Evolutionary conservation across 805 yeast genomes (phyloP).

Genomic region (Starmerella floris): DNA sequence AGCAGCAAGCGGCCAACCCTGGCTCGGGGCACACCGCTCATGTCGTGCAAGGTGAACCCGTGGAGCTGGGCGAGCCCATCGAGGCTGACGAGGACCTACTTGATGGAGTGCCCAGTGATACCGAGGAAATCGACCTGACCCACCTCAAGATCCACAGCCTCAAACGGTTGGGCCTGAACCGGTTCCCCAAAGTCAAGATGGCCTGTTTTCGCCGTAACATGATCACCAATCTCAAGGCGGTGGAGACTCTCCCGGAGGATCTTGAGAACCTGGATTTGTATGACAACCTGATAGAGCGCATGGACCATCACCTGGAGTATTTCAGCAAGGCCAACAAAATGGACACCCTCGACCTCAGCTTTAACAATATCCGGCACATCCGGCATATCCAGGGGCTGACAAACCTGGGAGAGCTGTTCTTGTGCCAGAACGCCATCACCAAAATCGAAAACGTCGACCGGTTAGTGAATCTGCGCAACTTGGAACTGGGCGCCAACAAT

Average conservation of each 20-base stretch:
- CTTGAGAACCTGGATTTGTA: slow-evolving; percentile 75
- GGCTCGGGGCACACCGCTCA: no score
- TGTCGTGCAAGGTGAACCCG: background rate
- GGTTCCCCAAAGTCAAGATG: slow-evolving; percentile 40
- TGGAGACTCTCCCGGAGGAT: slow-evolving; percentile 45
- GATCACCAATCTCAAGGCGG: slow-evolving; percentile 55
- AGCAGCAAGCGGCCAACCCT: no score
- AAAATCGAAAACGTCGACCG: slow-evolving; percentile 55
- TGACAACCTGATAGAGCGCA: slow-evolving; percentile 82
- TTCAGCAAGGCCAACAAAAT: slow-evolving; percentile 35
- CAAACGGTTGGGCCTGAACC: slow-evolving; percentile 35
- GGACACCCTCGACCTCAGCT: slow-evolving; percentile 62
- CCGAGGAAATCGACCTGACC: slow-evolving; percentile 42
- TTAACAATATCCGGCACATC: slow-evolving; percentile 77
- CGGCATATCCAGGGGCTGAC: slow-evolving; percentile 56
- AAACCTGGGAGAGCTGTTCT: slow-evolving; percentile 54
- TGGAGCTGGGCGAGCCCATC: slow-evolving; percentile 30
- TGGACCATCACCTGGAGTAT: slow-evolving; percentile 47
- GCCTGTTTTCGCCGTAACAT: slow-evolving; percentile 76
- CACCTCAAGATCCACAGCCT: slow-evolving; percentile 43
- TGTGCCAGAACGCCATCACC: slow-evolving; percentile 77
- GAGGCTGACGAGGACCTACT: slow-evolving; percentile 49
- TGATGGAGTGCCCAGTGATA: slow-evolving; percentile 34
- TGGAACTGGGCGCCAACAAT: slow-evolving; percentile 87
- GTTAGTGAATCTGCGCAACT: slow-evolving; percentile 43